These are phyloP conservation scores for Exophiala phaeomuriformis DNA, from an alignment of 2,329 filamentous ascomycete species.

Conservation along the genomic window DNA sequence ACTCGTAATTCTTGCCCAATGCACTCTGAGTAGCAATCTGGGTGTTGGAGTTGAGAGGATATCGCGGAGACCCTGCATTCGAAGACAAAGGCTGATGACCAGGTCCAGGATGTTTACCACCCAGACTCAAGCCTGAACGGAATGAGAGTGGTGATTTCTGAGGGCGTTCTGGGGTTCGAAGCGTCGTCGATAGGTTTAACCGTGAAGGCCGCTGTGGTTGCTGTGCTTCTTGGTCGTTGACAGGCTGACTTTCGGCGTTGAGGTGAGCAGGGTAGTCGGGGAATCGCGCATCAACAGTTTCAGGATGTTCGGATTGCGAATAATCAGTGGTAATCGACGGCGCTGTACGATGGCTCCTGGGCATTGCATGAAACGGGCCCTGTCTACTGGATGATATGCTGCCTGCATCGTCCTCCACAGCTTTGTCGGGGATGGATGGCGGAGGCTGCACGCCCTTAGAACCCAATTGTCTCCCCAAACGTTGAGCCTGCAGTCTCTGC, in stretches of 20 bases:
- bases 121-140: slow-evolving; percentile 64
- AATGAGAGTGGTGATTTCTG: slow-evolving; percentile 69
- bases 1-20: slow-evolving; percentile 72
- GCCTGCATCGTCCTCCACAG: slow-evolving; percentile 46
- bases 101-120: slow-evolving; percentile 50
- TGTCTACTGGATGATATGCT: slow-evolving; percentile 53
- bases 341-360: slow-evolving; percentile 43
- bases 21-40: slow-evolving; percentile 33
- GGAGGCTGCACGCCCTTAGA: slow-evolving; percentile 30
- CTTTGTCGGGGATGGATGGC: slow-evolving; percentile 36
- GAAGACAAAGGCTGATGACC: slow-evolving; percentile 79
- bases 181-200: slow-evolving; percentile 55
- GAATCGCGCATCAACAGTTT: slow-evolving; percentile 38
- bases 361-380: slow-evolving; percentile 30
- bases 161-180: slow-evolving; percentile 52
- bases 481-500: slow-evolving; percentile 83
- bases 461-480: slow-evolving; percentile 51
- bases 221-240: slow-evolving; percentile 25
- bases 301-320: slow-evolving; percentile 65
- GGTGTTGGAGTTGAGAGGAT: slow-evolving; percentile 44
- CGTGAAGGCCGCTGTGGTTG: slow-evolving; percentile 43
- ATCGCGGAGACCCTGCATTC: slow-evolving; percentile 64
- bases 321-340: slow-evolving; percentile 76
- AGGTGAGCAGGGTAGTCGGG: slow-evolving; percentile 17
- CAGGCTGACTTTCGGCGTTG: slow-evolving; percentile 17